Evolutionary conservation across 1,284 basidiomycete species (phyloP).

Genomic region (Stygiomarasmius scandens): DNA sequence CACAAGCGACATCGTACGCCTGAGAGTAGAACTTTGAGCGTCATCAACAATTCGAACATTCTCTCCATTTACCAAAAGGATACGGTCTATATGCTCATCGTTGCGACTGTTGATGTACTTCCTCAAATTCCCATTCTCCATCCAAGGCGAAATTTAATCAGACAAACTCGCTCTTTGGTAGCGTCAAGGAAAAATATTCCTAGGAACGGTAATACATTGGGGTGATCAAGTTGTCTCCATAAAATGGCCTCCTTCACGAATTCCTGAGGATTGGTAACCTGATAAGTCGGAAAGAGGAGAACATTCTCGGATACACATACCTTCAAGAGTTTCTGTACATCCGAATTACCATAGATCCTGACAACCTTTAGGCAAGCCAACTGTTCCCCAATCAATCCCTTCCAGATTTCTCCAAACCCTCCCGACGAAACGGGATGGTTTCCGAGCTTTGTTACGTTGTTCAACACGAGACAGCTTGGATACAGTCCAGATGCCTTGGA

Average conservation of each 20-base stretch:
- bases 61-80: slow-evolving; percentile 20
- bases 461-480: neutral
- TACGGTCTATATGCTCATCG: slow-evolving; percentile 21
- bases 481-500: neutral
- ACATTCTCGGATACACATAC: neutral
- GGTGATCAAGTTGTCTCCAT: slow-evolving; percentile 34
- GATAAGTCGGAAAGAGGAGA: neutral
- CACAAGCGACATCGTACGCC: slow-evolving; percentile 32
- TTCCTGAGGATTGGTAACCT: neutral
- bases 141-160: slow-evolving; percentile 40
- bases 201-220: slow-evolving; percentile 34
- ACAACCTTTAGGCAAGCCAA: slow-evolving; percentile 4
- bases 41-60: neutral
- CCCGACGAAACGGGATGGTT: neutral
- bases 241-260: slow-evolving; percentile 24
- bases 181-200: slow-evolving; percentile 25
- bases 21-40: slow-evolving; percentile 6
- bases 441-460: slow-evolving; percentile 1
- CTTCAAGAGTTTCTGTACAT: neutral
- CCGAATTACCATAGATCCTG: neutral
- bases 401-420: slow-evolving; percentile 9
- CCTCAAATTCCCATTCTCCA: slow-evolving; percentile 36
- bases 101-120: slow-evolving; percentile 22
- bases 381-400: slow-evolving; percentile 5
- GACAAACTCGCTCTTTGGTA: slow-evolving; percentile 20